These are phyloP conservation scores for Takashimella tepidaria DNA, from an alignment of 1,284 basidiomycete genomes.

Conservation along the genomic window DNA sequence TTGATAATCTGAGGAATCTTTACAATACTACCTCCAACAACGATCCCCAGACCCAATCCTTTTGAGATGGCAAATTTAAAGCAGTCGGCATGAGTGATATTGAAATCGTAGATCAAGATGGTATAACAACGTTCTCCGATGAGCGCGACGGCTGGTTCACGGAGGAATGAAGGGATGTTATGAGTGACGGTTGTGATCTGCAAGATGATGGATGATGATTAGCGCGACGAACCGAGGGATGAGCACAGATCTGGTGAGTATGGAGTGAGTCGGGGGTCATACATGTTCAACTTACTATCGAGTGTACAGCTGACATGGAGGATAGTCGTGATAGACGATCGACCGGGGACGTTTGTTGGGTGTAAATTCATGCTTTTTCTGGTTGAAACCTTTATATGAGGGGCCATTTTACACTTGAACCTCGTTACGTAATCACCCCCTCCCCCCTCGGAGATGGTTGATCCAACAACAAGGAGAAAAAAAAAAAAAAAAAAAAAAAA, in stretches of 20 bases:
- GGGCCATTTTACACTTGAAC: too few relatives aligned
- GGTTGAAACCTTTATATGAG: too few relatives aligned
- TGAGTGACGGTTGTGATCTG: slow-evolving; percentile 49
- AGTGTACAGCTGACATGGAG: slow-evolving; percentile 22
- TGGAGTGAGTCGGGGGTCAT: not conserved
- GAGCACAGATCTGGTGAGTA: not conserved
- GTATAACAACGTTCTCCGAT: slow-evolving; percentile 90
- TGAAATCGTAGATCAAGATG: slow-evolving; percentile 79
- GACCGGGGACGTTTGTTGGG: too few relatives aligned
- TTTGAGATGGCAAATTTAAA: slow-evolving; percentile 90
- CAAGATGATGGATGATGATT: not conserved
- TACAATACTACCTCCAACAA: slow-evolving; percentile 85
- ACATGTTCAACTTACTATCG: slow-evolving; percentile 23
- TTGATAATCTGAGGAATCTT: slow-evolving; percentile 80
- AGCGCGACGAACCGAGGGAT: too few relatives aligned
- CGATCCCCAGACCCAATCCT: slow-evolving; percentile 85
- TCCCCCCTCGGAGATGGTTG: too few relatives aligned
- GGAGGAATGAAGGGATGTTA: slow-evolving; percentile 70
- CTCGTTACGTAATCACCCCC: too few relatives aligned
- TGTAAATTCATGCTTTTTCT: too few relatives aligned
- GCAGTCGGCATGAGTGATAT: slow-evolving; percentile 76
- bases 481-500: not conserved
- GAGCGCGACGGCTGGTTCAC: slow-evolving; percentile 71
- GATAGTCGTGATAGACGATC: not conserved
- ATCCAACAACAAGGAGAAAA: too few relatives aligned